These are phyloP conservation scores for Pachysandra terminalis DNA, from an alignment of 164 flowering plant species.

Conservation along the genomic window DNA sequence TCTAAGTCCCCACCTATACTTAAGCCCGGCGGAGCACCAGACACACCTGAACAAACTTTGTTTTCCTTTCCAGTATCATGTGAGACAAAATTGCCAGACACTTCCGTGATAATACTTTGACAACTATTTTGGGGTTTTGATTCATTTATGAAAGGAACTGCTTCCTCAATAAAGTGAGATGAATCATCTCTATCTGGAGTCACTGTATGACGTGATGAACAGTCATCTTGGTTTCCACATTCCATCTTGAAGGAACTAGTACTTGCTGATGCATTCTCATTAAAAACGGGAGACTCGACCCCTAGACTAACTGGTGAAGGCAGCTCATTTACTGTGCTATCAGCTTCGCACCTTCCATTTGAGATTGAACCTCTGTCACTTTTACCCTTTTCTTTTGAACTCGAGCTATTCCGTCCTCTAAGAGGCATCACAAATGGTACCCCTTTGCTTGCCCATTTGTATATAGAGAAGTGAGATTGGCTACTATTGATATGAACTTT, in stretches of 20 bases:
- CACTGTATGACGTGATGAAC: conserved; percentile 3
- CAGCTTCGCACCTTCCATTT: conserved; percentile 18
- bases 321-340: conserved; percentile 11
- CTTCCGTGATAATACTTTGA: conserved; percentile 7
- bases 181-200: conserved; percentile 12
- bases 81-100: conserved; percentile 8
- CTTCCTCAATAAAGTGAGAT: conserved; percentile 18
- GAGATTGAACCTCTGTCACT: conserved; percentile 22
- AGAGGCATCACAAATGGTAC: conserved; percentile 44
- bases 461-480: conserved; percentile 85
- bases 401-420: conserved; percentile 27
- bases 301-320: conserved; percentile 10
- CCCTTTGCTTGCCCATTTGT: conserved; percentile 85
- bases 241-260: conserved; percentile 3
- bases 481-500: conserved; percentile 17
- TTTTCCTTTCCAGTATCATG: conserved; percentile 15
- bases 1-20: conserved; percentile 11
- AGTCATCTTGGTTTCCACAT: conserved; percentile 17
- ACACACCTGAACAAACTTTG: conserved; percentile 3
- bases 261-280: conserved; percentile 5
- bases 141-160: conserved; percentile 14
- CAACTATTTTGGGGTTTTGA: conserved; percentile 10
- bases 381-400: conserved; percentile 25
- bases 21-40: conserved; percentile 10
- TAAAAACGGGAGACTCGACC: conserved; percentile 6